Base-by-base conservation (phyloP, 1,284 basidiomycete species). In the Gymnopus androsaceus region DNA sequence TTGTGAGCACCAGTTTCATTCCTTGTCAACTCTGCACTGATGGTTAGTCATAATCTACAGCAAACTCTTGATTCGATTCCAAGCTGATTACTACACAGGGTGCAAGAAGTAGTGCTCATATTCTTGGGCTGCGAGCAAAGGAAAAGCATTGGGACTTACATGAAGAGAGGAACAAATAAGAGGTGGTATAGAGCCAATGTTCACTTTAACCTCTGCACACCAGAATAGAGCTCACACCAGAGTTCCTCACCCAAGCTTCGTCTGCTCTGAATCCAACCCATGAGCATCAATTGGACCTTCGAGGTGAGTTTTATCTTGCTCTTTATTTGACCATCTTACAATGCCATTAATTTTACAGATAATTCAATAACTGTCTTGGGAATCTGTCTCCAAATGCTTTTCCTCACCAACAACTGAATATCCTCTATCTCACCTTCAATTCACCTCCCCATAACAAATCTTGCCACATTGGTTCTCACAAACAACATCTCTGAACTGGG, bases 331-430 rank as follows among this genome's bases (percentile, higher is more conserved):
- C 19, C 54, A 63, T 66, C 65, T 72, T 62, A 63, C 67, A 64
- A 67, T 82, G 83, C 89, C 60, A 92, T 99, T 70, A 96, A 99
- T 79, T 81, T 97, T 56, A 97, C 95, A 57, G 93, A 98, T 79
- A 99, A 99, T 73, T 88, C 94, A 59, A 91, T 99, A 75, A 79
- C 87, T 59, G 84, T 85, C 7, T 85, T 99, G 48, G 89, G 92
- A 63, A 94, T 94, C 79, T 85, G 91, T 63, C 78, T 96, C 31
- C 80, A 82, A 58, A 90, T 90, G 0, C 81, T 96, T 54, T 82
- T 92, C 45, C 83, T 95, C 57, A 86, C 92, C 59, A 95, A 95
- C 75, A 96, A 96, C 74, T 85, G 91, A 69, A 83, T 96, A 79
- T 75, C 89, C 42, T 80, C 85, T 61, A 88, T 96, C 63, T 94